Evolutionary conservation across 805 yeast species (phyloP).

Genomic region (baker's yeast (Saccharomyces cerevisiae)): DNA sequence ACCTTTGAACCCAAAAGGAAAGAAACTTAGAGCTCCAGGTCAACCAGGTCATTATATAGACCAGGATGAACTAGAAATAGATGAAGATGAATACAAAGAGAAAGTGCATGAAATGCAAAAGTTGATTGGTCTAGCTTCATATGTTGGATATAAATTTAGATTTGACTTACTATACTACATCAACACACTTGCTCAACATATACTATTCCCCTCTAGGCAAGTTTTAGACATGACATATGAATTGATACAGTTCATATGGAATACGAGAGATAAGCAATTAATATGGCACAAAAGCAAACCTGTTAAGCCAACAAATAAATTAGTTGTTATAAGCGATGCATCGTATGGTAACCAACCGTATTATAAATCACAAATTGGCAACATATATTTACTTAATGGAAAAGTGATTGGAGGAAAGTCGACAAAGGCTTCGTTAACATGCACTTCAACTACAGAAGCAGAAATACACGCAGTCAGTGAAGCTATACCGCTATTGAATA

Average conservation of each 20-base stretch:
- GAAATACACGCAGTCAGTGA: neutral
- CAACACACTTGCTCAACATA: neutral
- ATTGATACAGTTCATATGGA: constrained; percentile 4
- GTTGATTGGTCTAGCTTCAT: neutral
- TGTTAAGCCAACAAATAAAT: neutral
- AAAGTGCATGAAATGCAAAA: neutral
- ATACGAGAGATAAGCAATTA: constrained; percentile 3
- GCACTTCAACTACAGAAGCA: neutral
- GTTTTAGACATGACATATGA: constrained; percentile 1
- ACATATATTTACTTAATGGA: neutral
- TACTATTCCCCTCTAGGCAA: constrained; percentile 4
- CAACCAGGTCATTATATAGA: constrained; percentile 7
- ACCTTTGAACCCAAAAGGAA: neutral
- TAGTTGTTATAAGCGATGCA: constrained; percentile 1
- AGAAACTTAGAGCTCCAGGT: constrained; percentile 5
- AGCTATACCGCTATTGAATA: neutral
- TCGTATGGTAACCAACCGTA: constrained; percentile 2
- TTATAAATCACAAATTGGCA: constrained; percentile 4
- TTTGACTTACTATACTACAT: neutral
- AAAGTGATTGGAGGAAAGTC: neutral
- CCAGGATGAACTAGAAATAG: constrained; percentile 1
- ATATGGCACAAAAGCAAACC: constrained; percentile 1
- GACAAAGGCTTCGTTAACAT: neutral
- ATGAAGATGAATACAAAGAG: neutral
- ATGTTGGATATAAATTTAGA: neutral